phyloP scores from a whole-genome alignment of 768 basidiomycete genomes.

The Cyathus striatus region DNA sequence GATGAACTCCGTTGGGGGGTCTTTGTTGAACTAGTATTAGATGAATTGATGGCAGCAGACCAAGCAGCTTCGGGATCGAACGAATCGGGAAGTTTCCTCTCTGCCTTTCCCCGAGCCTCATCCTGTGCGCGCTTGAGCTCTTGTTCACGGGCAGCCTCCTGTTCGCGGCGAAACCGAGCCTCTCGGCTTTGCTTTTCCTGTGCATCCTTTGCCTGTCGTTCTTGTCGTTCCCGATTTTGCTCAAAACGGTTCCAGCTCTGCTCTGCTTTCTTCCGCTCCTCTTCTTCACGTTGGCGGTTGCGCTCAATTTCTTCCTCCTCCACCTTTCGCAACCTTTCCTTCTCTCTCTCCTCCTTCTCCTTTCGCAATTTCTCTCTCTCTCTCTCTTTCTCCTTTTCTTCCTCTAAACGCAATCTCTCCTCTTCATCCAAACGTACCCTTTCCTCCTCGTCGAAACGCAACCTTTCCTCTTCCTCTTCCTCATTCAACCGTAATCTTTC shows the following conservation, averaged over 20 bases:
- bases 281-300: conserved; percentile 37
- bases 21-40: conserved; percentile 20
- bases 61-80: too few species aligned
- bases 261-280: too few species aligned
- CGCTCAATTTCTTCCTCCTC: conserved; percentile 39
- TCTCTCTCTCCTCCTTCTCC: conserved; percentile 5
- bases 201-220: too few species aligned
- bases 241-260: too few species aligned
- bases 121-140: too few species aligned
- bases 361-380: conserved; percentile 6
- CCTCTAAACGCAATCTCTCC: conserved; percentile 11
- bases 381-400: conserved; percentile 6
- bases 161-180: too few species aligned
- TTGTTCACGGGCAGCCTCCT: too few species aligned
- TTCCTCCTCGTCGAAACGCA: conserved; percentile 5
- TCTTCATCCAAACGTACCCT: conserved; percentile 19
- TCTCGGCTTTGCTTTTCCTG: too few species aligned
- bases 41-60: conserved; percentile 18
- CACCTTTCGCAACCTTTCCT: conserved; percentile 8
- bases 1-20: conserved; percentile 14
- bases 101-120: too few species aligned
- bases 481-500: conserved; percentile 12
- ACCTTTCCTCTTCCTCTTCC: conserved; percentile 6
- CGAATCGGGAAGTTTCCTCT: too few species aligned
- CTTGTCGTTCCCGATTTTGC: too few species aligned